These are phyloP conservation scores for Taphrina betulina DNA, from an alignment of 1,139 yeast species.

Conservation along the genomic window DNA sequence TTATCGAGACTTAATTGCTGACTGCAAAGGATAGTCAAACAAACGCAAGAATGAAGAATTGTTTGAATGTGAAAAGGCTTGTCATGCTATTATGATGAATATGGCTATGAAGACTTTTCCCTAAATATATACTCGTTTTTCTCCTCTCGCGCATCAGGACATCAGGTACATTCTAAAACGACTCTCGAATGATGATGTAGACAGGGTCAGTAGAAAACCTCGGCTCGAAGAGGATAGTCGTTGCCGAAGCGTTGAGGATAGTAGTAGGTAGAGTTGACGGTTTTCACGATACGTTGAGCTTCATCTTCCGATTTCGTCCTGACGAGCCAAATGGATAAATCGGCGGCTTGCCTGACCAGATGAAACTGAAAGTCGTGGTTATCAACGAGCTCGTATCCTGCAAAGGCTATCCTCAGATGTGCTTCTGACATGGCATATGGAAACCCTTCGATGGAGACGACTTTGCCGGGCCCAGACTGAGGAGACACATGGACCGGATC, in stretches of 20 bases:
- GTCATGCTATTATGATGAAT: too few relatives aligned
- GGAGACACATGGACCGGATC: conserved; percentile 12
- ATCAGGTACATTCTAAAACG: too few relatives aligned
- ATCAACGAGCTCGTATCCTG: conserved; percentile 16
- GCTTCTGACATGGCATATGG: conserved; percentile 1
- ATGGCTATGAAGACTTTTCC: too few relatives aligned
- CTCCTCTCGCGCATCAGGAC: too few relatives aligned
- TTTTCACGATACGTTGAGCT: conserved; percentile 9
- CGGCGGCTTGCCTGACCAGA: conserved; percentile 1
- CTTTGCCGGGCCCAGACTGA: conserved; percentile 16
- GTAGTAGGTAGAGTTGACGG: conserved; percentile 4
- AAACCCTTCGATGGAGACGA: conserved; percentile 9
- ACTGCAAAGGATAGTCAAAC: too few relatives aligned
- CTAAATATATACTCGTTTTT: too few relatives aligned
- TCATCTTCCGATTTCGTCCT: conserved; percentile 3
- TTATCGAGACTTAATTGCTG: too few relatives aligned
- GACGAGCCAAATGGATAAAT: conserved; percentile 6
- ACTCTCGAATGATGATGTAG: too few relatives aligned
- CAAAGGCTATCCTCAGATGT: not conserved
- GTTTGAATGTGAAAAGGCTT: too few relatives aligned
- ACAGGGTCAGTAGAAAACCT: conserved; percentile 1
- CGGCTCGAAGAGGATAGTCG: conserved; percentile 4
- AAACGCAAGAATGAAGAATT: too few relatives aligned
- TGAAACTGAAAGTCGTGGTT: conserved; percentile 13
- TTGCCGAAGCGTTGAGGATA: not conserved